phyloP scores from a whole-genome alignment of 2,329 filamentous ascomycete genomes.

The Ophiocordyceps camponoti-saundersi region DNA sequence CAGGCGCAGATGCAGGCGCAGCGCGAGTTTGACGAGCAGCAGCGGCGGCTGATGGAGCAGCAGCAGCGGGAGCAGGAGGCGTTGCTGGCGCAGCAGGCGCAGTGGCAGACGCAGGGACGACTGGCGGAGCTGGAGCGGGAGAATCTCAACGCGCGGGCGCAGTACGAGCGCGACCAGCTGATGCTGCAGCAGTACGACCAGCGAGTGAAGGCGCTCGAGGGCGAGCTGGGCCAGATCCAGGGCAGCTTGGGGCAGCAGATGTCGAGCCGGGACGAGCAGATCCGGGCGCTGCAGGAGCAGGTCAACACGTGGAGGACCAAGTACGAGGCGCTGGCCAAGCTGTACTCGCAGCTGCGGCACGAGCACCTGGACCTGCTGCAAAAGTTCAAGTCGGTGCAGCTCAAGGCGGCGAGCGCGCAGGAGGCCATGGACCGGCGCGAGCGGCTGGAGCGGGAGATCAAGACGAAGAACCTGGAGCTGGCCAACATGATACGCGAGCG shows the following conservation, averaged over 20 bases:
- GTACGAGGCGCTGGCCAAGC: slow-evolving; percentile 88
- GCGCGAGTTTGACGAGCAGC: slow-evolving; percentile 91
- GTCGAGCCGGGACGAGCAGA: slow-evolving; percentile 83
- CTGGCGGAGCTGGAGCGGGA: slow-evolving; percentile 89
- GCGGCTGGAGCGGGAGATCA: slow-evolving; percentile 91
- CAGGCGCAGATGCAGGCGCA: slow-evolving; percentile 73
- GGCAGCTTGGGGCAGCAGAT: slow-evolving; percentile 74
- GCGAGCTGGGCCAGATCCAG: slow-evolving; percentile 68
- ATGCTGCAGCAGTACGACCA: slow-evolving; percentile 95
- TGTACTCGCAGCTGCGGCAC: slow-evolving; percentile 89
- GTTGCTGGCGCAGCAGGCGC: slow-evolving; percentile 70
- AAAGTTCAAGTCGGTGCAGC: slow-evolving; percentile 89
- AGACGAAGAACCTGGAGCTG: slow-evolving; percentile 97
- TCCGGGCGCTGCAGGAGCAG: slow-evolving; percentile 83
- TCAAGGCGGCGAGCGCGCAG: slow-evolving; percentile 92
- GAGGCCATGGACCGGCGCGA: slow-evolving; percentile 91
- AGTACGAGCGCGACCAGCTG: slow-evolving; percentile 93
- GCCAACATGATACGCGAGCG: slow-evolving; percentile 97
- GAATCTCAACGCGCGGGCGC: slow-evolving; percentile 82
- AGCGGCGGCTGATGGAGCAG: slow-evolving; percentile 72
- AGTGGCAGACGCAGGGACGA: slow-evolving; percentile 90
- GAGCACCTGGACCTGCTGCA: slow-evolving; percentile 90
- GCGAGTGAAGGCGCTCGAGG: slow-evolving; percentile 81
- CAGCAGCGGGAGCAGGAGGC: slow-evolving; percentile 84
- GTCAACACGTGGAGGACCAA: slow-evolving; percentile 96